A percentile compares a stretch with the other conserved stretches of the same genome.
Evolutionary conservation across 257 asterid genomes (phyloP).

Genomic region (Lycium ferocissimum): DNA sequence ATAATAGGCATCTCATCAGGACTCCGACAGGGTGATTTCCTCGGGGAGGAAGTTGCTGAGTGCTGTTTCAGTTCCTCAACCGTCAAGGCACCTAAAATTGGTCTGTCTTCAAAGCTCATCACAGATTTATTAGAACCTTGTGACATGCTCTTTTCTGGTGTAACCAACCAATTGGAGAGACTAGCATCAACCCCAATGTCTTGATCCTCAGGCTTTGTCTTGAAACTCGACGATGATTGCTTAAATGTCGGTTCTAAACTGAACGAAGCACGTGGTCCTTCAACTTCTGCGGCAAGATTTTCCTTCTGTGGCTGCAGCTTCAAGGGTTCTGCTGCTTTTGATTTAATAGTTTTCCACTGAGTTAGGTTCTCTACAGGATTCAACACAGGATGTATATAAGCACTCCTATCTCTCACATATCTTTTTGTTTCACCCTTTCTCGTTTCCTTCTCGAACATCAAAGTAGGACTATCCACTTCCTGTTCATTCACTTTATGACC

Average conservation of each 20-base stretch:
- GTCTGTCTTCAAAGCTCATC: slow-evolving; percentile 81
- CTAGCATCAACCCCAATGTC: slow-evolving; percentile 87
- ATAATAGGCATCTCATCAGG: slow-evolving; percentile 93
- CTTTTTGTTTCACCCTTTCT: slow-evolving; percentile 39
- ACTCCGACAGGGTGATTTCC: slow-evolving; percentile 82
- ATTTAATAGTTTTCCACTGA: slow-evolving; percentile 85
- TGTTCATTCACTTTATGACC: slow-evolving; percentile 34
- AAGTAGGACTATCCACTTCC: slow-evolving; percentile 59
- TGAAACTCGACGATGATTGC: slow-evolving; percentile 44
- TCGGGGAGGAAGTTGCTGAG: slow-evolving; percentile 65
- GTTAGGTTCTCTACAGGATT: slow-evolving; percentile 86
- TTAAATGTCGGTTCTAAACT: slow-evolving; percentile 56
- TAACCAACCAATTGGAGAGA: slow-evolving; percentile 85
- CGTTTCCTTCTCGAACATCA: slow-evolving; percentile 38
- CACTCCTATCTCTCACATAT: slow-evolving; percentile 70
- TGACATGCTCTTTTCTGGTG: slow-evolving; percentile 46
- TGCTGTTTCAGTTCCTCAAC: slow-evolving; percentile 86
- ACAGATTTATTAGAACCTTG: slow-evolving; percentile 54
- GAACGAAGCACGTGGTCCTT: slow-evolving; percentile 50
- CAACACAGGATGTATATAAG: slow-evolving; percentile 72
- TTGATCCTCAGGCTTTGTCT: slow-evolving; percentile 54
- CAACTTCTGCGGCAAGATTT: slow-evolving; percentile 54
- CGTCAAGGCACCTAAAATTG: slow-evolving; percentile 94
- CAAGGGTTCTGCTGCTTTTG: slow-evolving; percentile 47
- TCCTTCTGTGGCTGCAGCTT: slow-evolving; percentile 66